Conservation (phyloP, 495 filamentous ascomycete genomes). For the Penicillium chermesinum region DNA sequence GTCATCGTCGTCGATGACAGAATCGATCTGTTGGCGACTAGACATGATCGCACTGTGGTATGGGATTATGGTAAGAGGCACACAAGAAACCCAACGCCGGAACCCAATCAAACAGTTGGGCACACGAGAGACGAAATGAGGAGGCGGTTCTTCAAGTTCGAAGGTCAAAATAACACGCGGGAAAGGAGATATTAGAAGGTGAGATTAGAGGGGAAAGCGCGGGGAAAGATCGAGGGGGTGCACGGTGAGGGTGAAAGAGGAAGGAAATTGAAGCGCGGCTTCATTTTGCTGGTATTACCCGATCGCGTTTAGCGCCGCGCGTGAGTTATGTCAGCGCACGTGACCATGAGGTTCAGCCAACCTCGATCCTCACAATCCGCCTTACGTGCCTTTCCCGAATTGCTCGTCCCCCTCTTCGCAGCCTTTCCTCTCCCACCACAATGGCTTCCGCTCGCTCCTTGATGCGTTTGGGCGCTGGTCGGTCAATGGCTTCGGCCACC, state of each 20-base stretch:
- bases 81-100: conserved; percentile 26
- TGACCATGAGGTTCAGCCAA: conserved; percentile 25
- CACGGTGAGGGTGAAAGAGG: conserved; percentile 24
- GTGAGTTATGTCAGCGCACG: conserved; percentile 28
- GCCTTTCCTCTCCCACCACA: conserved; percentile 27
- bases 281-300: conserved; percentile 40
- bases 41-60: conserved; percentile 45
- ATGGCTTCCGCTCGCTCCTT: conserved; percentile 54
- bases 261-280: conserved; percentile 38
- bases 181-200: conserved; percentile 11
- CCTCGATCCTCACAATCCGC: conserved; percentile 32
- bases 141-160: conserved; percentile 14
- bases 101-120: conserved; percentile 22
- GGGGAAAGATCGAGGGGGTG: background rate
- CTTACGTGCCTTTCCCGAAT: conserved; percentile 20
- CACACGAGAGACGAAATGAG: conserved; percentile 13
- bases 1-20: conserved; percentile 96
- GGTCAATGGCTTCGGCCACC: conserved; percentile 56
- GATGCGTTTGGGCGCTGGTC: conserved; percentile 61
- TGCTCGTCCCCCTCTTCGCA: conserved; percentile 16
- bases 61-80: conserved; percentile 23
- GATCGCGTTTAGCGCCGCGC: conserved; percentile 14
- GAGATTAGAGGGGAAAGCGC: conserved; percentile 13
- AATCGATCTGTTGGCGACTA: conserved; percentile 72
- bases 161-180: conserved; percentile 10